These are phyloP conservation scores for Fonsecaea pugnacius DNA, from an alignment of 2,329 filamentous ascomycete genomes.

Conservation along the genomic window DNA sequence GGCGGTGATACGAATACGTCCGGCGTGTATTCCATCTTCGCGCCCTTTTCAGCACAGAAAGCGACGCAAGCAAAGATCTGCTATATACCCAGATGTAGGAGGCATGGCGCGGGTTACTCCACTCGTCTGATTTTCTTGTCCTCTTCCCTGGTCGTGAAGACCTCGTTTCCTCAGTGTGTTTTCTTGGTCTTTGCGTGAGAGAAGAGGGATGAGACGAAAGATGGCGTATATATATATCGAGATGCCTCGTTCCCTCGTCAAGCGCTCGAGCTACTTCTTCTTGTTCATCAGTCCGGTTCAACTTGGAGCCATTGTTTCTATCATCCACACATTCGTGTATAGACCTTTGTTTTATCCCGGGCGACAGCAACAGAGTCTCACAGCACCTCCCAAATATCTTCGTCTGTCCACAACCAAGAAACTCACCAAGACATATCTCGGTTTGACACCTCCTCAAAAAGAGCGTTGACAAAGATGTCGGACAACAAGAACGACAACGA, in stretches of 20 bases:
- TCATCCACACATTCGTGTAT: neutral
- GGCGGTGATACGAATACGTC: constrained; percentile 15
- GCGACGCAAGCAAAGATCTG: neutral
- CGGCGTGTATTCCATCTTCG: neutral
- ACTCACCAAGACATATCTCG: neutral
- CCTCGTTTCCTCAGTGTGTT: neutral
- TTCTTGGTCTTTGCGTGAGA: neutral
- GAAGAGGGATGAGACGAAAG: neutral
- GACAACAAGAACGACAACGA: constrained; percentile 1
- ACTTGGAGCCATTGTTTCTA: neutral
- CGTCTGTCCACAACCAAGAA: neutral
- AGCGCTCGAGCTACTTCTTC: neutral
- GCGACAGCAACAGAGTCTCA: neutral
- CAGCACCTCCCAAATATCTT: neutral
- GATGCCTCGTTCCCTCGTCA: neutral
- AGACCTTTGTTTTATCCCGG: neutral
- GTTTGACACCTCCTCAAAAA: neutral
- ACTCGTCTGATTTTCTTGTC: neutral
- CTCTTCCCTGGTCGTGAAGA: neutral
- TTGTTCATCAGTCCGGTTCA: neutral
- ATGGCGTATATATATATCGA: neutral
- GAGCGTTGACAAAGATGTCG: neutral
- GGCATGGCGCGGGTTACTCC: neutral
- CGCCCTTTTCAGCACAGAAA: neutral
- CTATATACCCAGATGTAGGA: neutral